These are phyloP conservation scores for Colletotrichum cordylinicola DNA, from an alignment of 2,329 filamentous ascomycete species.

Conservation along the genomic window DNA sequence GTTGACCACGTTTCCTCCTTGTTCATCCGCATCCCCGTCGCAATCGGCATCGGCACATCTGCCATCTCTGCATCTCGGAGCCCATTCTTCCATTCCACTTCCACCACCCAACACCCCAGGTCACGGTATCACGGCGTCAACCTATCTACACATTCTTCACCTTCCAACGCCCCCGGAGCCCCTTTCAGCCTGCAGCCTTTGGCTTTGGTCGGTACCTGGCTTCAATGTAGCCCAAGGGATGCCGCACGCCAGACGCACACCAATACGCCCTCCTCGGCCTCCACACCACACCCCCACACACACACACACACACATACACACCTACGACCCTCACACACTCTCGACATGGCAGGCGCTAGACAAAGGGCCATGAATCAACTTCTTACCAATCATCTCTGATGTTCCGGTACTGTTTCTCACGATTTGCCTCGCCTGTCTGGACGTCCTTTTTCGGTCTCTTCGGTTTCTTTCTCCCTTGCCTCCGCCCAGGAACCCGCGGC, in stretches of 20 bases:
- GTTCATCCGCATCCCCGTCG: background rate
- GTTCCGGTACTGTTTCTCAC: background rate
- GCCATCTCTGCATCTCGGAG: background rate
- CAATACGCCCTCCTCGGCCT: background rate
- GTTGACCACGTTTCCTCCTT: constrained; percentile 9
- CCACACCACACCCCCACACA: background rate
- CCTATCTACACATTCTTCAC: background rate
- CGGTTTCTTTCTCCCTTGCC: background rate
- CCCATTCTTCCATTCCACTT: background rate
- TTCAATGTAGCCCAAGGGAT: background rate
- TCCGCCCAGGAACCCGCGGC: background rate
- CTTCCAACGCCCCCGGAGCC: background rate
- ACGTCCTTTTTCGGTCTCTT: background rate
- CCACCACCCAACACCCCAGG: background rate
- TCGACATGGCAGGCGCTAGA: background rate
- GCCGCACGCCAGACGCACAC: background rate
- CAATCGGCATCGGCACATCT: background rate
- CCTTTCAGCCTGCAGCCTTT: background rate
- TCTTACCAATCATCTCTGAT: background rate
- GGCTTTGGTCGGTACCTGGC: background rate
- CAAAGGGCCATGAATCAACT: background rate
- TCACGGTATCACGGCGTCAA: background rate
- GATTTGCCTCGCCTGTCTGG: background rate
- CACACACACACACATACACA: background rate
- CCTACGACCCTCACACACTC: background rate